Evolutionary conservation across 345 rosid genomes (phyloP).

Genomic region (Bruguiera gymnorhiza): DNA sequence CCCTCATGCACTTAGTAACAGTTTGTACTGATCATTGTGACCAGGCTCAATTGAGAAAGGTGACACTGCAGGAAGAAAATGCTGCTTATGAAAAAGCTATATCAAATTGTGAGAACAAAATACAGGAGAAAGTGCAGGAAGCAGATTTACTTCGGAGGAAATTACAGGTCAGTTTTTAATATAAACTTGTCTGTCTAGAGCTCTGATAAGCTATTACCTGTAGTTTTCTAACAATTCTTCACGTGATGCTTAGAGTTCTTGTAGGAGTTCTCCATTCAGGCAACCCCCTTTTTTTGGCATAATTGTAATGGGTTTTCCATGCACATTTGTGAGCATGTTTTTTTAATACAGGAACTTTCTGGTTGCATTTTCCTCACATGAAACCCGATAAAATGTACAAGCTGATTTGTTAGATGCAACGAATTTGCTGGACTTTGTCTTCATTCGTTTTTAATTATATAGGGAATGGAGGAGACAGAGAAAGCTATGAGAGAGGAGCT

Average conservation of each 20-base stretch:
- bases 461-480: conserved; percentile 75
- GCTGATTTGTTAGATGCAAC: not conserved
- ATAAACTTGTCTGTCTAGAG: not conserved
- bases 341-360: not conserved
- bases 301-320: not conserved
- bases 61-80: conserved; percentile 67
- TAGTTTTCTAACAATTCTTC: not conserved
- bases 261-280: not conserved
- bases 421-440: not conserved
- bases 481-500: conserved; percentile 46
- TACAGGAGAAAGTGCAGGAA: conserved; percentile 68
- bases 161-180: conserved; percentile 49
- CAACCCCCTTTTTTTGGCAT: not conserved
- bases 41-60: conserved; percentile 78
- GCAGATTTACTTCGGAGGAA: conserved; percentile 49
- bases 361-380: not conserved
- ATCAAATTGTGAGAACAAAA: conserved; percentile 62
- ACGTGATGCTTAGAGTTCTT: not conserved
- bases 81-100: conserved; percentile 72
- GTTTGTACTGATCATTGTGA: conserved; percentile 9
- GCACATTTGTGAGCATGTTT: not conserved
- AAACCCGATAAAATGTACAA: not conserved
- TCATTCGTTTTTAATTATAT: conserved; percentile 4
- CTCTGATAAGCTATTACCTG: not conserved
- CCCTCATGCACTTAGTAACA: too few species aligned